These are phyloP conservation scores for Fraxinus cuspidata DNA, from an alignment of 257 asterid genomes.

Conservation along the genomic window DNA sequence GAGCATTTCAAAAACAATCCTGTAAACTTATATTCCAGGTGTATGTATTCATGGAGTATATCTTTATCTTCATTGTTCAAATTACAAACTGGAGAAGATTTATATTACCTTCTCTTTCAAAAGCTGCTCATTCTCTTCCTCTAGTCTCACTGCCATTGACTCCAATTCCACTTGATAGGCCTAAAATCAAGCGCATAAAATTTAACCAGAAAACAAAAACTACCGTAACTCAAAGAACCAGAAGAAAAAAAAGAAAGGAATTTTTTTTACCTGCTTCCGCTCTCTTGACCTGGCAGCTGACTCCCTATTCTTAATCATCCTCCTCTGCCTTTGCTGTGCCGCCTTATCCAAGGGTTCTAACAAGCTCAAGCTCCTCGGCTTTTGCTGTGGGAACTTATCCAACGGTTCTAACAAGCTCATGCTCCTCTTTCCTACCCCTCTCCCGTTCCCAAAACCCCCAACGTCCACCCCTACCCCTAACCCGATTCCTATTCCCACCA, in stretches of 20 bases:
- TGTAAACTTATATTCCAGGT: neutral
- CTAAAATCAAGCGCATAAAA: slow-evolving; percentile 36
- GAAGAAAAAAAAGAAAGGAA: neutral
- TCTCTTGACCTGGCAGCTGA: slow-evolving; percentile 98
- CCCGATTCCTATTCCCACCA: slow-evolving; percentile 33
- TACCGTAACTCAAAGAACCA: slow-evolving; percentile 3
- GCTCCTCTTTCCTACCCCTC: slow-evolving; percentile 61
- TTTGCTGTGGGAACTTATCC: slow-evolving; percentile 70
- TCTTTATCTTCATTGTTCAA: neutral
- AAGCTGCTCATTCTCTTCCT: slow-evolving; percentile 79
- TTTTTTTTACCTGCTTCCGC: slow-evolving; percentile 79
- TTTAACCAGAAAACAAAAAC: slow-evolving; percentile 10
- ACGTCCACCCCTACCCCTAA: slow-evolving; percentile 39
- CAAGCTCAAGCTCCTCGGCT: slow-evolving; percentile 50
- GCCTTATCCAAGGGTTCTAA: slow-evolving; percentile 85
- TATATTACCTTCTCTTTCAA: slow-evolving; percentile 65
- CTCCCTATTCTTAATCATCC: slow-evolving; percentile 98
- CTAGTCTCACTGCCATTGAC: slow-evolving; percentile 72
- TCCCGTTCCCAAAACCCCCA: slow-evolving; percentile 38
- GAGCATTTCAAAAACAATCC: slow-evolving; percentile 8
- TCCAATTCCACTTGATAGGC: slow-evolving; percentile 86
- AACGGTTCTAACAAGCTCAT: slow-evolving; percentile 69
- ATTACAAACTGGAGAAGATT: neutral
- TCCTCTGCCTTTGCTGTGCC: slow-evolving; percentile 60
- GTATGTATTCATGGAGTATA: slow-evolving; percentile 2